phyloP scores from a whole-genome alignment of 495 filamentous ascomycete species.

The Penicillium riverlandense region DNA sequence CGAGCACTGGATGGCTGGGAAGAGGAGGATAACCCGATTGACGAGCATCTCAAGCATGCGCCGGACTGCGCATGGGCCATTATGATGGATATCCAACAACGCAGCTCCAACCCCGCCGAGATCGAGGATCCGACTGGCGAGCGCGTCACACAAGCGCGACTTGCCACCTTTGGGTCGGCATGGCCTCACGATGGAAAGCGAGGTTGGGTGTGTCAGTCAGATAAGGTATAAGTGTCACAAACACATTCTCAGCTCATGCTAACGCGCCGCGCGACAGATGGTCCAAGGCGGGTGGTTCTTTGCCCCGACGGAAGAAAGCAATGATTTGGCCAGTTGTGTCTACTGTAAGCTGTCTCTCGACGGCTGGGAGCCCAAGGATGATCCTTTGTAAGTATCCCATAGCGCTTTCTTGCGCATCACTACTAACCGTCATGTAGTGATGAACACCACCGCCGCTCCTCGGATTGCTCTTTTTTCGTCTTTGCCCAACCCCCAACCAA shows the following conservation, averaged over 20 bases:
- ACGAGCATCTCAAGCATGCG: conserved; percentile 79
- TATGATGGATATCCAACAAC: conserved; percentile 60
- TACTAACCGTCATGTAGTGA: conserved; percentile 48
- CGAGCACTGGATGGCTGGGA: conserved; percentile 86
- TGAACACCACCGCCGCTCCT: conserved; percentile 74
- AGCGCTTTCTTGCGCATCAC: conserved; percentile 11
- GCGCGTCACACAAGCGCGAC: conserved; percentile 65
- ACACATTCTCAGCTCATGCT: neutral
- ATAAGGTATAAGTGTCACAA: conserved; percentile 54
- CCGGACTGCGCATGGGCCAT: conserved; percentile 83
- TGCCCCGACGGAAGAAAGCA: conserved; percentile 68
- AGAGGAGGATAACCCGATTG: conserved; percentile 65
- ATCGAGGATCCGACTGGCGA: conserved; percentile 65
- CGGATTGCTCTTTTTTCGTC: conserved; percentile 76
- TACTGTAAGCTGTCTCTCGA: conserved; percentile 84
- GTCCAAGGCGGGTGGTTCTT: conserved; percentile 90
- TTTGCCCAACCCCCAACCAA: conserved; percentile 36
- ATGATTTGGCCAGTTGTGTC: conserved; percentile 79
- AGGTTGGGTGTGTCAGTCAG: conserved; percentile 80
- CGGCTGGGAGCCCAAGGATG: conserved; percentile 87
- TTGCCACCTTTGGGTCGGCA: conserved; percentile 62
- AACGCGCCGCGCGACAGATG: conserved; percentile 51
- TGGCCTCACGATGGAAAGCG: conserved; percentile 90
- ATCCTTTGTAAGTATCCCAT: conserved; percentile 60
- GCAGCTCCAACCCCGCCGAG: conserved; percentile 53